Base-by-base conservation (phyloP, 306 rosid genomes). In the Coriaria nepalensis region DNA sequence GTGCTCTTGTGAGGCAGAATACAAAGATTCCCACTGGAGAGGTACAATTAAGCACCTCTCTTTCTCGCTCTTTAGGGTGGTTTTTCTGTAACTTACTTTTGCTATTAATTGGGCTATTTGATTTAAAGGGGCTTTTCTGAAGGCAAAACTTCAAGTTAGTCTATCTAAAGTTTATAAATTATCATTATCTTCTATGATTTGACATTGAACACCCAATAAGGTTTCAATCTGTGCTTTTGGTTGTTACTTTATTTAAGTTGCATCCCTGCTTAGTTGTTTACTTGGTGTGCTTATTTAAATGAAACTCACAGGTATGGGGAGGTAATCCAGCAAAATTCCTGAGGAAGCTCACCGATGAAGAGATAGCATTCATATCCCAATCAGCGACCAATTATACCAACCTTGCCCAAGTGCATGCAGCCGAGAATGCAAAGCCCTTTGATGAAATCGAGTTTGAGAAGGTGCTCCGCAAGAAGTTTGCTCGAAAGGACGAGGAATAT, bases 291-390 rank as follows among this genome's bases (percentile, higher is more conserved):
- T 20, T 20, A 20, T 20, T 20, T 20, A 20, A 20, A 20, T 20
- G 29, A 20, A 20, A 20, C 29, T 20, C 29, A 20, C 29, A 88
- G 97, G 87, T 84, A 46, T 88, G 97, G 97, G 98, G 92, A 57
- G 98, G 98, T 40, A 90, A 85, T 61, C 98, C 98, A 1, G 95
- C 98, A 40, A 84, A 67, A 74, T 85, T 84, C 74, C 68, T 85
- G 71, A 81, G 98, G 73, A 90, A 79, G 80, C 98, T 90, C 32
- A 77, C 94, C 2, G 87, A 90, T 65, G 81, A 90, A 13, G 98
- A 90, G 80, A 81, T 79, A 69, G 66, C 87, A 49, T 90, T 84
- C 74, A 74, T 90, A 55, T 73, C 85, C 57, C 93, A 90, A 56
- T 90, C 92, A 3, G 98, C 95, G 60, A 7, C 71, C 45, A 85